Evolutionary conservation across 2,329 filamentous ascomycete species (phyloP).

Genomic region (Grosmannia serpens): DNA sequence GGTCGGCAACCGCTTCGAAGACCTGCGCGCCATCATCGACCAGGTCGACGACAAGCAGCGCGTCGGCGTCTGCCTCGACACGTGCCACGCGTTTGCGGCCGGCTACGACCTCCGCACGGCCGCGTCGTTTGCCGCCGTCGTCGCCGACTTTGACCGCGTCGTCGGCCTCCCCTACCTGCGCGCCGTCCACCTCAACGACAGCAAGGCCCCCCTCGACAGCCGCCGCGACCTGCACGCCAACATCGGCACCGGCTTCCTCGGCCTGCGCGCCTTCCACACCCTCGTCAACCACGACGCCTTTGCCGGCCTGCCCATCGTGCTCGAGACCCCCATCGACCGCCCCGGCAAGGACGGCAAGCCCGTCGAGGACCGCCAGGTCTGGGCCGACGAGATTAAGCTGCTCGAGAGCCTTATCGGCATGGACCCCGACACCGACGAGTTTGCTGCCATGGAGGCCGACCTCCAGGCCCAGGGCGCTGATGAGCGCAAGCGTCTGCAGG

Average conservation of each 20-base stretch:
- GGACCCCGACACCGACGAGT: conserved; percentile 65
- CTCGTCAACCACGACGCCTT: conserved; percentile 75
- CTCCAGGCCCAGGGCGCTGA: conserved; percentile 55
- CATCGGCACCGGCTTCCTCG: conserved; percentile 89
- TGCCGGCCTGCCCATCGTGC: conserved; percentile 72
- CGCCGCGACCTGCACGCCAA: conserved; percentile 88
- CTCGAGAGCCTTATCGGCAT: conserved; percentile 80
- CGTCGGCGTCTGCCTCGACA: conserved; percentile 91
- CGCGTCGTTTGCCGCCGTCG: conserved; percentile 58
- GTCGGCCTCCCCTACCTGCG: conserved; percentile 72
- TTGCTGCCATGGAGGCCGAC: conserved; percentile 50
- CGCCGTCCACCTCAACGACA: conserved; percentile 89
- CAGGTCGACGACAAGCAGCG: conserved; percentile 69
- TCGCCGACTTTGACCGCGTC: conserved; percentile 62
- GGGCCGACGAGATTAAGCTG: conserved; percentile 91
- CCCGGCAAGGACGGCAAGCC: conserved; percentile 53
- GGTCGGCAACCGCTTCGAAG: conserved; percentile 74
- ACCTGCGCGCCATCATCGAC: conserved; percentile 74
- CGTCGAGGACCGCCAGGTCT: conserved; percentile 69
- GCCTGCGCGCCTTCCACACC: conserved; percentile 80
- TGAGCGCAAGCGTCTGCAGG: conserved; percentile 65
- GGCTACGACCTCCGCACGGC: conserved; percentile 81
- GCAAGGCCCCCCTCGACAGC: conserved; percentile 75
- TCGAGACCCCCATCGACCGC: conserved; percentile 88
- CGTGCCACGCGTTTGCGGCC: conserved; percentile 89